phyloP scores from a whole-genome alignment of 148 eudicot genomes.

The Spergularia marina region DNA sequence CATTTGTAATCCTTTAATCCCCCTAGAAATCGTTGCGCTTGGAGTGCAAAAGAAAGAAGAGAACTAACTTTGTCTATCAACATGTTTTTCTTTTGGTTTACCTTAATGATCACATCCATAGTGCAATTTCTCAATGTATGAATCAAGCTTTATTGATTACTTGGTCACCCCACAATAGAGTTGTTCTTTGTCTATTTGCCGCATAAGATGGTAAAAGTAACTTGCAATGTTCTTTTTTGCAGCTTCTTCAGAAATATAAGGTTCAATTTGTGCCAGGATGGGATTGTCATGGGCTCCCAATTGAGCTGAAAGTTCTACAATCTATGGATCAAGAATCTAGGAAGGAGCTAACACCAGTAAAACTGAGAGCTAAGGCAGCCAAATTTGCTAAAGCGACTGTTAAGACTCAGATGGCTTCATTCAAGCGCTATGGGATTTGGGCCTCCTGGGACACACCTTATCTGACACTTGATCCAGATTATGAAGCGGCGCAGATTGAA shows the following conservation, averaged over 20 bases:
- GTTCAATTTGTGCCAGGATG: conserved; percentile 91
- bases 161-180: not conserved
- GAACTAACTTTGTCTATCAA: not conserved
- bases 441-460: conserved; percentile 92
- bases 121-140: not conserved
- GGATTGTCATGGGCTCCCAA: conserved; percentile 99
- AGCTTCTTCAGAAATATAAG: conserved; percentile 94
- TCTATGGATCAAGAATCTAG: conserved; percentile 84
- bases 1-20: not conserved
- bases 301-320: conserved; percentile 94
- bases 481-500: conserved; percentile 97
- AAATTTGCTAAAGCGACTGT: conserved; percentile 92
- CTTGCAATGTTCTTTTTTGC: conserved; percentile 25
- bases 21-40: not conserved
- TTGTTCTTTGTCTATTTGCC: not conserved
- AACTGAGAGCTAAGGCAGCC: conserved; percentile 91
- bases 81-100: not conserved
- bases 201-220: not conserved
- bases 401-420: conserved; percentile 87
- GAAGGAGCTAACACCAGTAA: conserved; percentile 81
- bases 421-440: conserved; percentile 95
- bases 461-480: conserved; percentile 85
- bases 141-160: not conserved
- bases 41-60: not conserved
- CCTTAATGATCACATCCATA: not conserved